Base-by-base conservation (phyloP, 306 rosid genomes). In the Fragaria iinumae region DNA sequence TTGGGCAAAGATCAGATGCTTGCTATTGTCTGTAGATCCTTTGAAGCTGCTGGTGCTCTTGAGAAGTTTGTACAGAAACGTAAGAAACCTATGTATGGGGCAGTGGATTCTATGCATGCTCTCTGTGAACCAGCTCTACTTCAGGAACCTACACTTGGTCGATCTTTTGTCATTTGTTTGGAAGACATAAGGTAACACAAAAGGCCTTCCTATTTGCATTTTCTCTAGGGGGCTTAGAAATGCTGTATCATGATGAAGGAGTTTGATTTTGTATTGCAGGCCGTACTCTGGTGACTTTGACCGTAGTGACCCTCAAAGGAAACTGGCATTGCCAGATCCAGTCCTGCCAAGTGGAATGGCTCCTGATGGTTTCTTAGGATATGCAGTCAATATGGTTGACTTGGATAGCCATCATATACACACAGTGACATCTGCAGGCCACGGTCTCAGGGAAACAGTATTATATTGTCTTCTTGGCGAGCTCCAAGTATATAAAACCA, bases 331-430 rank as follows among this genome's bases (percentile, higher is more conserved):
- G 80, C 85, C 83, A 1, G 13, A 57, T 72, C 91, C 91, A 6
- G 53, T 13, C 16, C 64, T 85, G 34, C 70, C 63, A 17, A 69
- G 75, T 36, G 89, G 93, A 43, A 69, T 18, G 8, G 48, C 36
- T 5, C 96, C 91, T 3, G 27, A 5, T 2, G 93, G 93, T 25
- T 90, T 90, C 79, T 7, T 87, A 38, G 96, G 89, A 36, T 84
- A 80, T 79, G 96, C 93, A 20, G 96, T 90, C 25, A 90, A 90
- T 75, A 75, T 88, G 96, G 52, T 90, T 73, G 85, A 85, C 27
- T 44, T 88, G 17, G 91, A 85, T 57, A 23, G 27, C 10, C 11
- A 53, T 75, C 81, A 87, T 67, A 63, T 85, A 43, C 72, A 67
- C 34, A 84, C 43, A 10, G 82, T 34, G 69, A 83, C 91, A 10